Evolutionary conservation across 495 filamentous ascomycete genomes (phyloP).

Genomic region (Penicillium robsamsonii): DNA sequence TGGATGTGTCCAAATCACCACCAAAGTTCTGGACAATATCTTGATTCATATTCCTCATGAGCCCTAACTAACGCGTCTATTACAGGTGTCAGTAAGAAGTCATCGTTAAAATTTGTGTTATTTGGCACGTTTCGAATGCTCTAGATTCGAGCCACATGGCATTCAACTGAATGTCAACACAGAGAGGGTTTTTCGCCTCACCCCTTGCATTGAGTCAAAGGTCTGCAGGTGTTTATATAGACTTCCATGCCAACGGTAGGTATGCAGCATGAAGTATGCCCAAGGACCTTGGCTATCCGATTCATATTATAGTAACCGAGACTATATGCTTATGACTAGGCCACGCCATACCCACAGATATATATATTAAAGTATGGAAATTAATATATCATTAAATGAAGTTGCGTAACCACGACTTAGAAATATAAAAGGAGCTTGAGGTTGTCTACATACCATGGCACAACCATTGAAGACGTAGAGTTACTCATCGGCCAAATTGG

Average conservation of each 20-base stretch:
- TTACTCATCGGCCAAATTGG: constrained; percentile 22
- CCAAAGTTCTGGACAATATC: no score
- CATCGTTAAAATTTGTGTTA: neutral
- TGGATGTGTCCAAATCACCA: neutral
- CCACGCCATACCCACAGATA: neutral
- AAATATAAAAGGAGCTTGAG: neutral
- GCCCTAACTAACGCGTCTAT: no score
- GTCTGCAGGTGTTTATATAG: no score
- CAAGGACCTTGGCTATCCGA: no score
- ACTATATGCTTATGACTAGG: no score
- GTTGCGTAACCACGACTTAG: no score
- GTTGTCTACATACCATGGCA: neutral
- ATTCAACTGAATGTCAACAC: neutral
- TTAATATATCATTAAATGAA: neutral
- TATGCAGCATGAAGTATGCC: no score
- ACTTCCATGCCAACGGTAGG: no score
- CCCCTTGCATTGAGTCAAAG: no score
- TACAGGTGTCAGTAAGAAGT: neutral
- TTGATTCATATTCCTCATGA: neutral
- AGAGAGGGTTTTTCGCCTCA: no score
- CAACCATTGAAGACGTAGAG: constrained; percentile 24
- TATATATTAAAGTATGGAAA: neutral
- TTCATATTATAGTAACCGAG: no score
- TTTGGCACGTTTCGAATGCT: neutral
- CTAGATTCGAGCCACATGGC: neutral